Conservation (phyloP, 352 stramenopile genomes). For the Globisporangium okanoganense region DNA sequence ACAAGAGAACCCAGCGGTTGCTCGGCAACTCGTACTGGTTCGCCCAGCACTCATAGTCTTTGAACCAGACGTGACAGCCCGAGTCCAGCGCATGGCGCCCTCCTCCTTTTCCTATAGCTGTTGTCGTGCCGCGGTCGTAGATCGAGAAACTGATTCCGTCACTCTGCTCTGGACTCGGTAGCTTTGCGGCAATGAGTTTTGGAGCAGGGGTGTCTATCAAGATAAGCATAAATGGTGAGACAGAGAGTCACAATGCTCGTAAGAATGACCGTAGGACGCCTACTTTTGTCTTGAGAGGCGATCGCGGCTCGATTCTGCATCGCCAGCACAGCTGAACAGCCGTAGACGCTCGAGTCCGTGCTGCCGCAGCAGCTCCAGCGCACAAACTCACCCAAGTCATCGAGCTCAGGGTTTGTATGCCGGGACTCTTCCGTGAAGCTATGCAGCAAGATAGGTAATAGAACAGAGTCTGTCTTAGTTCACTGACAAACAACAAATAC, state of each 20-base stretch:
- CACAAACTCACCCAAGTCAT: slow-evolving; percentile 55
- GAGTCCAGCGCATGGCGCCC: slow-evolving; percentile 15
- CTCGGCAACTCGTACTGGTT: slow-evolving; percentile 47
- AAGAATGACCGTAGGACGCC: background rate
- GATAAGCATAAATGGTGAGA: background rate
- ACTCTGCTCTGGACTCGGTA: slow-evolving; percentile 15
- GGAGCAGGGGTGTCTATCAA: slow-evolving; percentile 19
- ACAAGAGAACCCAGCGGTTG: slow-evolving; percentile 47
- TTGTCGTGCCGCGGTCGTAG: slow-evolving; percentile 43
- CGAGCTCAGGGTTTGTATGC: slow-evolving; percentile 49
- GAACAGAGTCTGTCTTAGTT: background rate
- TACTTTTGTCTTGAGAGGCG: background rate
- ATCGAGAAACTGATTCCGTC: slow-evolving; percentile 34
- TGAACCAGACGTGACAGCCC: slow-evolving; percentile 47
- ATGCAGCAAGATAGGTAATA: background rate
- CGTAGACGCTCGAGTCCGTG: slow-evolving; percentile 46
- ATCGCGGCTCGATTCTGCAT: background rate
- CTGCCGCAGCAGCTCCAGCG: slow-evolving; percentile 61
- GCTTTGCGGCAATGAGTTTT: slow-evolving; percentile 42
- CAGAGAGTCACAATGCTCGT: slow-evolving; percentile 4
- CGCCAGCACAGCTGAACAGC: slow-evolving; percentile 29
- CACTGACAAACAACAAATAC: background rate
- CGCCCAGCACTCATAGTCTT: slow-evolving; percentile 39
- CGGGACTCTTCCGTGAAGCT: slow-evolving; percentile 36
- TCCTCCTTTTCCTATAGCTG: background rate